Percentiles rank a stretch among this genome's conserved stretches.
Conservation (phyloP, 768 basidiomycete species). For the Amanita thiersii region DNA sequence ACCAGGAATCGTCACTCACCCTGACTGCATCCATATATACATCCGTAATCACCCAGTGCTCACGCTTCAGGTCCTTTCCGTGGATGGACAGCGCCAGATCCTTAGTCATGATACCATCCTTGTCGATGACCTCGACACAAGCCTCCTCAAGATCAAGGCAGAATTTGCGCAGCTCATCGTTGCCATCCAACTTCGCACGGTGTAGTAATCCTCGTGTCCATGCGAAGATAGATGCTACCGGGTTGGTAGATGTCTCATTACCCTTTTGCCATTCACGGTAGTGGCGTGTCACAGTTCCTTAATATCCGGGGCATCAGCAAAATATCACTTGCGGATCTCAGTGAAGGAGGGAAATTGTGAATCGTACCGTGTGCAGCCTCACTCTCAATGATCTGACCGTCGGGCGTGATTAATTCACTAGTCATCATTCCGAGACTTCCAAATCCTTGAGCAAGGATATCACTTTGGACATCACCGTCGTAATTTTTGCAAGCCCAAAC, state of each 20-base stretch:
- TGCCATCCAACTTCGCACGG: conserved; percentile 87
- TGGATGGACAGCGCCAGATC: conserved; percentile 93
- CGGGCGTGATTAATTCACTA: conserved; percentile 88
- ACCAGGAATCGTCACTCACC: conserved; percentile 32
- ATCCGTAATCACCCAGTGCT: conserved; percentile 95
- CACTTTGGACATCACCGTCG: conserved; percentile 83
- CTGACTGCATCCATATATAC: conserved; percentile 92
- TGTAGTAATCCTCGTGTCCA: conserved; percentile 95
- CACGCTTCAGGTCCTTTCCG: conserved; percentile 83
- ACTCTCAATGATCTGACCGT: conserved; percentile 85
- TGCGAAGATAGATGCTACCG: conserved; percentile 96
- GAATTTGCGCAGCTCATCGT: conserved; percentile 65
- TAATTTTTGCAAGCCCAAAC: conserved; percentile 73
- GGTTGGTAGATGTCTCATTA: conserved; percentile 96
- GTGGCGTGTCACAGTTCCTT: conserved; percentile 88
- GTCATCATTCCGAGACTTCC: conserved; percentile 99
- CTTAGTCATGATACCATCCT: conserved; percentile 93
- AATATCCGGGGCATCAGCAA: neutral
- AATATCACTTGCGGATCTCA: neutral
- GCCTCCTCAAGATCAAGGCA: conserved; percentile 75
- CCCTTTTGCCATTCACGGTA: conserved; percentile 98
- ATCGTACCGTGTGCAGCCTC: conserved; percentile 96
- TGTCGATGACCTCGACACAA: conserved; percentile 87
- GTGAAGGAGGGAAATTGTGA: conserved; percentile 8
- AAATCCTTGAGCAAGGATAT: conserved; percentile 97